Base-by-base conservation (phyloP, 495 filamentous ascomycete genomes). In the Penicillium nucicola region DNA sequence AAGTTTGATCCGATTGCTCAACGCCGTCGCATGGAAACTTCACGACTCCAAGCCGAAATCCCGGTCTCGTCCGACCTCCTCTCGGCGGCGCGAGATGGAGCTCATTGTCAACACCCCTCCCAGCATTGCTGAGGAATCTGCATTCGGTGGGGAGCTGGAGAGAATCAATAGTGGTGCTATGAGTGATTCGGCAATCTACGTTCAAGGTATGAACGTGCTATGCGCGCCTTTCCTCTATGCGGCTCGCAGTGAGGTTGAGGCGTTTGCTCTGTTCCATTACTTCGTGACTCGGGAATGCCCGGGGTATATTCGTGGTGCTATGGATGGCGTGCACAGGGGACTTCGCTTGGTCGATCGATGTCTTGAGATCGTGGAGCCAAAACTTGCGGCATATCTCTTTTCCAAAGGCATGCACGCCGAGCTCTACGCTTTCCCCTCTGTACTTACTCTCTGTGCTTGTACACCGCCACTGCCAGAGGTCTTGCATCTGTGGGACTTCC, bases 201-300 rank as follows among this genome's bases (percentile, higher is more conserved):
- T 97, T 5, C 93, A 99, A 65, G 93, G 93, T 49, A 97, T 98
- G 93, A 98, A 97, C 63, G 92, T 97, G n/a, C 81, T 98, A n/a
- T 92, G 89, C 31, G 93, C 93, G 8, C 95, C 93, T 0, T 97
- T 99, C 59, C 78, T 97, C 35, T 99, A 99, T 68, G 90, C 92
- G 3, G 91, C 93, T 14, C 85, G 89, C 52, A 95, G 89, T 59
- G 93, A 99, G 67, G 88, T 90, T 0, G 90, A 99, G 65, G 93
- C 95, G 10, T 97, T 96, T 48, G 84, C 88, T 22, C 84, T 90
- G 9, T 97, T 99, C 65, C 83, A 95, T 61, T 83, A 83, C 34
- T 92, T 96, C 53, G 83, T 97, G 53, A 93, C 90, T 8, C 77
- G 78, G 31, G 92, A 97, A 70, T 90, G 88, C 55, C 93, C 95